Percentiles rank a stretch among this genome's conserved stretches.
Evolutionary conservation across 2,329 filamentous ascomycete species (phyloP).

Genomic region (Aspergillus awamori): DNA sequence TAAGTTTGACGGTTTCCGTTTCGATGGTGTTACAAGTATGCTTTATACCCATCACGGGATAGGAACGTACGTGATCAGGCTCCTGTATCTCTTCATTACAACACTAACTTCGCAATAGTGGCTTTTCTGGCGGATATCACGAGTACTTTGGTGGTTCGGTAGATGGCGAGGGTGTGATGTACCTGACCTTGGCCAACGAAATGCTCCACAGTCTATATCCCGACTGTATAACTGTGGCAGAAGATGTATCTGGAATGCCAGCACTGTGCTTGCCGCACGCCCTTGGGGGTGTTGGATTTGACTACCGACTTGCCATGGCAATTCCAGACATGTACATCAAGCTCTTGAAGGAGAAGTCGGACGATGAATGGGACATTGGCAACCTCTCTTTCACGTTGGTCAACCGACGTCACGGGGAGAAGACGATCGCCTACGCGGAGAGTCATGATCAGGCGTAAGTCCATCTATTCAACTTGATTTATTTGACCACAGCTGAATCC

Average conservation of each 20-base stretch:
- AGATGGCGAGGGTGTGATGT: slow-evolving; percentile 91
- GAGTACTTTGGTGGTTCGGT: slow-evolving; percentile 92
- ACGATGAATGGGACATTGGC: slow-evolving; percentile 88
- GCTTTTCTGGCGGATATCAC: slow-evolving; percentile 96
- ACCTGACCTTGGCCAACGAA: slow-evolving; percentile 95
- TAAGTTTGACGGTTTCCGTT: slow-evolving; percentile 92
- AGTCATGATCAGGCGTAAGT: slow-evolving; percentile 96
- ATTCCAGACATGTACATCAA: slow-evolving; percentile 99
- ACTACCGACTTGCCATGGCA: slow-evolving; percentile 96
- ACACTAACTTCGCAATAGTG: slow-evolving; percentile 53
- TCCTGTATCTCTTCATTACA: neutral
- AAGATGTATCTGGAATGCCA: slow-evolving; percentile 98
- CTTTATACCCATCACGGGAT: slow-evolving; percentile 95
- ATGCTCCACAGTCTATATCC: slow-evolving; percentile 92
- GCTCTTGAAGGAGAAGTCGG: slow-evolving; percentile 88
- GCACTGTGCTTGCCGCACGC: slow-evolving; percentile 86
- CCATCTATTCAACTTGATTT: neutral
- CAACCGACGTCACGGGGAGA: slow-evolving; percentile 92
- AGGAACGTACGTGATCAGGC: slow-evolving; percentile 71
- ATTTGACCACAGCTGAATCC: slow-evolving; percentile 10
- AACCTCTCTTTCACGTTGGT: slow-evolving; percentile 84
- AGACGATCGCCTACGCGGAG: slow-evolving; percentile 97
- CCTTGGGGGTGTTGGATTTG: slow-evolving; percentile 90
- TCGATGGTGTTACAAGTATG: slow-evolving; percentile 98
- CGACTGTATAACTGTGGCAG: slow-evolving; percentile 84